Base-by-base conservation (phyloP, 768 basidiomycete species). In the Phlebiopsis gigantea region DNA sequence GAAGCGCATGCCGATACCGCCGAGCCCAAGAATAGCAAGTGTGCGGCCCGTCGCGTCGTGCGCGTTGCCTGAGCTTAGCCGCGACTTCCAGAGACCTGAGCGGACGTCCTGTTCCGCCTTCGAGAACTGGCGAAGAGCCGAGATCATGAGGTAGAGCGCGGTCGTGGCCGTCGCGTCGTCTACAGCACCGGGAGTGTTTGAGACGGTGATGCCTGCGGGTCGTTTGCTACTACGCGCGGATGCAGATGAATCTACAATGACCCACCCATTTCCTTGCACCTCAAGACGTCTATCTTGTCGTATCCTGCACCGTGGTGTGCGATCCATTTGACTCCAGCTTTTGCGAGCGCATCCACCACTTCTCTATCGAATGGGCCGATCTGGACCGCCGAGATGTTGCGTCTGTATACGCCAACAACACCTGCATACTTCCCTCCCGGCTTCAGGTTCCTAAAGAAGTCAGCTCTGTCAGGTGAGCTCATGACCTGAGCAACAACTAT, bases 271-370 rank as follows among this genome's bases (percentile, higher is more conserved):
- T 77, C 80, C 65, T 81, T 88, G 68, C 87, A 87, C 4, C 86
- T 86, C 5, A 72, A 68, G 7, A 93, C 81, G 64, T 94, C 88
- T 60, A 96, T 86, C 58, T 85, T 84, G 67, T 96, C 92, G 67
- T 96, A 97, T 0, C 94, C 93, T 0, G 93, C 92, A 9, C 93
- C 93, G 55, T 93, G 93, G 69, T 93, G 91, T 0, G 87, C 89
- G 65, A 95, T 91, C 85, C 88, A 93, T 65, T 85, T 85, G 61
- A 94, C 78, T 25, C 76, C 79, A 0, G 76, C 59, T 24, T 34
- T 31, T 2, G 90, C 84, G 6, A 96, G 73, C 0, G 79, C 82
- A 54, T 77, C 71, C 62, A 97, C 77, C 61, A 96, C 75, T 59
- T 87, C 87, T 68, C 82, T 80, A 68, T 96, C 90, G 65, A 93